Evolutionary conservation across 192 early-diverging fungal genomes (phyloP).

Genomic region (Coemansia furcata): DNA sequence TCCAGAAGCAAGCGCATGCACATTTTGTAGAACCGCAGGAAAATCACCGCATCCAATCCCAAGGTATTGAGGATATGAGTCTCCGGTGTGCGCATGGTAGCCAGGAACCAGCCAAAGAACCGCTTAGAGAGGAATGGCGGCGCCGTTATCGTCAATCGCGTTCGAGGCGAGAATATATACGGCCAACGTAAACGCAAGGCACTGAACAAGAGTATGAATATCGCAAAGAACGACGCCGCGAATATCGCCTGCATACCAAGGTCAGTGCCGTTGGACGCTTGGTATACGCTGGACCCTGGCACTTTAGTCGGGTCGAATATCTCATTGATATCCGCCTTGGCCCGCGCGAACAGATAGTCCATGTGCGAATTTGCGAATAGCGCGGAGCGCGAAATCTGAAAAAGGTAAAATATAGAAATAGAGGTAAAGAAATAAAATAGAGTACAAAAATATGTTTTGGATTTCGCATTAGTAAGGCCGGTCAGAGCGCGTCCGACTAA

Average conservation of each 20-base stretch:
- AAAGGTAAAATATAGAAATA: neutral
- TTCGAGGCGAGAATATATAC: slow-evolving; percentile 50
- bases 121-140: slow-evolving; percentile 35
- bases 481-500: neutral
- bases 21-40: slow-evolving; percentile 54
- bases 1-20: slow-evolving; percentile 47
- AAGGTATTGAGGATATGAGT: slow-evolving; percentile 52
- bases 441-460: neutral
- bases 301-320: slow-evolving; percentile 51
- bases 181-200: slow-evolving; percentile 44
- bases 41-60: slow-evolving; percentile 52
- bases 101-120: slow-evolving; percentile 53
- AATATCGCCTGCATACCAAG: slow-evolving; percentile 51
- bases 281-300: slow-evolving; percentile 47
- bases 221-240: slow-evolving; percentile 34
- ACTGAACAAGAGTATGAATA: slow-evolving; percentile 39
- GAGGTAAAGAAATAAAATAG: neutral
- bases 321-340: slow-evolving; percentile 27
- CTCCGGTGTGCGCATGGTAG: slow-evolving; percentile 50
- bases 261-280: slow-evolving; percentile 47
- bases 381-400: neutral
- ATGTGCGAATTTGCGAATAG: neutral
- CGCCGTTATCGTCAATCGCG: slow-evolving; percentile 45
- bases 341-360: slow-evolving; percentile 3
- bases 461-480: neutral